These are phyloP conservation scores for Mentha longifolia DNA, from an alignment of 257 asterid species.

Conservation along the genomic window DNA sequence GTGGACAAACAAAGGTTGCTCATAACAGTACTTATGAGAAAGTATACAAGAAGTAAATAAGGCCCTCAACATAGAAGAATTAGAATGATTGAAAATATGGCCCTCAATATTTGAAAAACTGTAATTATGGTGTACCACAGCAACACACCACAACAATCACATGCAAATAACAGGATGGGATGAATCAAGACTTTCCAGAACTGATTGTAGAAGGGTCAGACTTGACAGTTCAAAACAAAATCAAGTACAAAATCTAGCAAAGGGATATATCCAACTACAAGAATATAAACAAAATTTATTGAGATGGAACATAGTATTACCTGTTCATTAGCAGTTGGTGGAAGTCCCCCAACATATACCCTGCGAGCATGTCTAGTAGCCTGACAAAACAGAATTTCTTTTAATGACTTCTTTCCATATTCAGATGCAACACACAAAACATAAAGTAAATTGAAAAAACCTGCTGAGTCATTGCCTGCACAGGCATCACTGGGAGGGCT, in stretches of 20 bases:
- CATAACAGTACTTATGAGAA: not conserved
- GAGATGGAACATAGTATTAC: slow-evolving; percentile 39
- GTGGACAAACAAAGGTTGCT: not conserved
- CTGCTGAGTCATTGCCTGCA: slow-evolving; percentile 99
- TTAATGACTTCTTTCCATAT: slow-evolving; percentile 9
- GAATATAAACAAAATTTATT: not conserved
- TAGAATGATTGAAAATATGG: too few relatives aligned
- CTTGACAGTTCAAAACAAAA: not conserved
- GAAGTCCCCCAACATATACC: slow-evolving; percentile 98
- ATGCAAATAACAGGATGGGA: slow-evolving; percentile 6
- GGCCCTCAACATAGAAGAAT: too few relatives aligned
- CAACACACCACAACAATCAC: not conserved
- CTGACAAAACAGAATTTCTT: slow-evolving; percentile 49
- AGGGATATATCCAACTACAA: not conserved
- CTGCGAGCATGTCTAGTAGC: slow-evolving; percentile 98
- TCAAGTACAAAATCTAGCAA: not conserved
- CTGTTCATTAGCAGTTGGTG: slow-evolving; percentile 97
- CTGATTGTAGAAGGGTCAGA: not conserved
- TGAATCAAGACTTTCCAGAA: too few relatives aligned
- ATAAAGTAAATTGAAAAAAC: slow-evolving; percentile 42
- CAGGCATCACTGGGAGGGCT: slow-evolving; percentile 77
- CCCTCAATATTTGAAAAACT: not conserved
- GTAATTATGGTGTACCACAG: not conserved
- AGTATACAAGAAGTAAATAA: not conserved
- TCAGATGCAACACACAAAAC: slow-evolving; percentile 7